Base-by-base conservation (phyloP, 352 stramenopile species). In the Blastocystis hominis region DNA sequence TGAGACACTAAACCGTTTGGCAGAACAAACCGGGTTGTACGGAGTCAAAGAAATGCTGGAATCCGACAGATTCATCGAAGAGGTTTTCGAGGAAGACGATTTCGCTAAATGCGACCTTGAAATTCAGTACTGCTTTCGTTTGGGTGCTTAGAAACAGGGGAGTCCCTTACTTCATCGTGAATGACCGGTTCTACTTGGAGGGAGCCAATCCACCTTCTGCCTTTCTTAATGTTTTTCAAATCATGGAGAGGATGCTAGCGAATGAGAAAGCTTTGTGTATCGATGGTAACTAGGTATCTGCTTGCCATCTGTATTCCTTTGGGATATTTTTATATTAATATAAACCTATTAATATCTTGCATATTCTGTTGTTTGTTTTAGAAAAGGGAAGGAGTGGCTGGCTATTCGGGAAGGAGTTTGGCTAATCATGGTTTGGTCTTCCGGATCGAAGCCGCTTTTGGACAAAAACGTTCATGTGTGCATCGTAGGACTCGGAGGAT, bases 191-290 rank as follows among this genome's bases (percentile, higher is more conserved):
- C 54, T 80, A 80, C 38, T 38, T 80, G n/a, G 70, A 80, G n/a
- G 70, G 70, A n/a, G 70, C 70, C 13, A 80, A 80, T 36, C 70
- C 70, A 47, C 50, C 70, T 66, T 54, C 70, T 46, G 44, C 70
- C 20, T 80, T 80, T 80, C 24, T 64, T 17, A 80, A 56, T 46
- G 70, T 80, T 15, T 80, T 80, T 64, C 42, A 42, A 62, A 30
- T 78, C 13, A 20, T 61, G 68, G 68, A 78, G 9, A 38, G 47
- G 36, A 17, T 55, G 5, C 15, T 61, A 9, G 24, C 7, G 10
- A 62, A 56, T 62, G 42, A 15, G 68, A 61, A 9, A 34, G 10
- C 17, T 78, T 47, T 17, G 7, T 75, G n/a, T 53, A 6, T 42
- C 9, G 7, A 47, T 54, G 13, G 20, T 75, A 75, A 24, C 64